Evolutionary conservation across 2,329 filamentous ascomycete genomes (phyloP).

Genomic region (Arthrobotrys megalospora): DNA sequence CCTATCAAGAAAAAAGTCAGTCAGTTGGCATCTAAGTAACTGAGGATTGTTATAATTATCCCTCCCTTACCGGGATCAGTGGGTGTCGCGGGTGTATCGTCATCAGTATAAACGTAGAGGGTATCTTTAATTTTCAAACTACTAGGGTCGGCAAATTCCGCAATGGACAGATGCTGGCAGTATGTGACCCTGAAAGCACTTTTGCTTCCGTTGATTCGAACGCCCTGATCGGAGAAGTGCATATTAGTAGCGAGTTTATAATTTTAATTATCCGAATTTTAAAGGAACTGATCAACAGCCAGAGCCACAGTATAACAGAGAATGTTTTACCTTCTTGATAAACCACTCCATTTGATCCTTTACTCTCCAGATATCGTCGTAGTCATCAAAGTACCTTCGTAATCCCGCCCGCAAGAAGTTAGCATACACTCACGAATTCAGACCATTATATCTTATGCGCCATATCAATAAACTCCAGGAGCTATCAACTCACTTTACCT

Average conservation of each 20-base stretch:
- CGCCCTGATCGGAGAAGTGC: neutral
- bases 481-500: conserved; percentile 12
- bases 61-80: conserved; percentile 3
- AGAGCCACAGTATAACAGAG: neutral
- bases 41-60: neutral
- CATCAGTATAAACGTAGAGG: conserved; percentile 24
- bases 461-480: neutral
- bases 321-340: conserved; percentile 1
- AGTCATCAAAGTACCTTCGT: conserved; percentile 22
- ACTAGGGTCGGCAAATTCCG: conserved; percentile 7
- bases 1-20: neutral
- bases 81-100: conserved; percentile 7
- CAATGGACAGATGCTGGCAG: conserved; percentile 18
- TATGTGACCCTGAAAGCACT: conserved; percentile 16
- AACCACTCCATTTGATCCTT: conserved; percentile 38
- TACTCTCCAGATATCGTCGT: conserved; percentile 24
- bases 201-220: conserved; percentile 23
- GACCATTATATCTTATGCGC: no score
- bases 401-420: no score
- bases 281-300: no score
- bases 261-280: no score
- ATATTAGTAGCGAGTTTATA: neutral
- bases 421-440: no score
- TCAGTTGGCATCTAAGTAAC: neutral
- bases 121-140: conserved; percentile 20